These are phyloP conservation scores for Perilla frutescens DNA, from an alignment of 257 asterid genomes.

Conservation along the genomic window DNA sequence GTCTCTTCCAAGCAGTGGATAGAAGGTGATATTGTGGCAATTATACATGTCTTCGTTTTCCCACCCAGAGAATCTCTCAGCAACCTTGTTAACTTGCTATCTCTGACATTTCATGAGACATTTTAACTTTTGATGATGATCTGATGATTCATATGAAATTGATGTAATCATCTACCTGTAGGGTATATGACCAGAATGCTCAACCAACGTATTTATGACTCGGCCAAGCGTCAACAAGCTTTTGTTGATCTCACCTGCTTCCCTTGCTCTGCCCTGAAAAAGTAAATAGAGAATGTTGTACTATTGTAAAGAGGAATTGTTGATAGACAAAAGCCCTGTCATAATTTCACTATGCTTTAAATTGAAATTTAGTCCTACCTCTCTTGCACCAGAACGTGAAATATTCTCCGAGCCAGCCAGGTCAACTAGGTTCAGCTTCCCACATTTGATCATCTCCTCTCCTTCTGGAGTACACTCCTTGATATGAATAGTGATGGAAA, in stretches of 20 bases:
- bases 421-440: conserved; percentile 95
- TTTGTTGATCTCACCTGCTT: conserved; percentile 99
- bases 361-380: conserved; percentile 47
- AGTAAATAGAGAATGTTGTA: conserved; percentile 5
- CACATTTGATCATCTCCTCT: conserved; percentile 96
- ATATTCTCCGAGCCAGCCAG: conserved; percentile 98
- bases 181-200: conserved; percentile 92
- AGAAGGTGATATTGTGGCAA: conserved; percentile 97
- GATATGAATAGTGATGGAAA: conserved; percentile 93
- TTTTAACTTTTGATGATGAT: not conserved
- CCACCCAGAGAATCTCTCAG: conserved; percentile 98
- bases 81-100: conserved; percentile 89
- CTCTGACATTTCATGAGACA: conserved; percentile 55
- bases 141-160: conserved; percentile 13
- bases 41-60: conserved; percentile 94
- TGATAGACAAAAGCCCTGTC: not conserved
- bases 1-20: conserved; percentile 89
- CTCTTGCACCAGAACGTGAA: conserved; percentile 99
- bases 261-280: conserved; percentile 95
- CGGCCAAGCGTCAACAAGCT: conserved; percentile 99
- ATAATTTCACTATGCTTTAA: too few relatives aligned
- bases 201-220: conserved; percentile 93
- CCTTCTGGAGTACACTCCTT: conserved; percentile 98
- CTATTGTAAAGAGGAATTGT: not conserved
- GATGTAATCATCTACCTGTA: conserved; percentile 59